phyloP scores from a whole-genome alignment of 2,329 filamentous ascomycete genomes.

The Mycosphaerelloides madeirae region DNA sequence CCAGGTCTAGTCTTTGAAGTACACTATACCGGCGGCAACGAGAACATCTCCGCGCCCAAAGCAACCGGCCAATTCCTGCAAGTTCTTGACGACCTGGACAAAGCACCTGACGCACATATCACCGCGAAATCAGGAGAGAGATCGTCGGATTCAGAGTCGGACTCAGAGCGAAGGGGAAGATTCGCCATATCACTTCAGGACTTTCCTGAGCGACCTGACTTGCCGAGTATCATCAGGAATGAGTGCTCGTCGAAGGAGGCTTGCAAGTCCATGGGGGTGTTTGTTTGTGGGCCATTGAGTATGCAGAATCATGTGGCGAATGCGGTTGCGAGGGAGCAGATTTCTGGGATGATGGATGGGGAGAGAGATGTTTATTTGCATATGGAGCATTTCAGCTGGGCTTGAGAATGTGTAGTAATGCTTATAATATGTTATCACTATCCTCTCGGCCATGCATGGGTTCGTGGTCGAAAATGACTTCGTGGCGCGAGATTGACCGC shows the following conservation, averaged over 20 bases:
- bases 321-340: constrained; percentile 43
- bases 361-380: constrained; percentile 41
- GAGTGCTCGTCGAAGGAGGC: constrained; percentile 15
- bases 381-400: constrained; percentile 46
- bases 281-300: constrained; percentile 42
- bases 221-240: constrained; percentile 27
- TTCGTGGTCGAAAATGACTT: too few relatives aligned
- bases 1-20: constrained; percentile 17
- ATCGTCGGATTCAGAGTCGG: constrained; percentile 5
- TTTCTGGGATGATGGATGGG: constrained; percentile 32
- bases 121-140: not conserved
- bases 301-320: constrained; percentile 48
- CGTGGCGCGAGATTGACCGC: too few relatives aligned
- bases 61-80: constrained; percentile 11
- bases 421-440: too few relatives aligned
- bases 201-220: constrained; percentile 29
- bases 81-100: constrained; percentile 12
- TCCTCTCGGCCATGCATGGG: too few relatives aligned
- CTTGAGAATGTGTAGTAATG: constrained; percentile 8
- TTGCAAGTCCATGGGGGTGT: constrained; percentile 31
- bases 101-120: constrained; percentile 8
- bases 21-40: constrained; percentile 18
- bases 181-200: constrained; percentile 4
- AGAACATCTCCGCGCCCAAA: constrained; percentile 2
- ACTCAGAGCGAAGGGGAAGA: constrained; percentile 1